Conservation (phyloP, 2,329 filamentous ascomycete genomes). For the Calonectria pauciramosa region DNA sequence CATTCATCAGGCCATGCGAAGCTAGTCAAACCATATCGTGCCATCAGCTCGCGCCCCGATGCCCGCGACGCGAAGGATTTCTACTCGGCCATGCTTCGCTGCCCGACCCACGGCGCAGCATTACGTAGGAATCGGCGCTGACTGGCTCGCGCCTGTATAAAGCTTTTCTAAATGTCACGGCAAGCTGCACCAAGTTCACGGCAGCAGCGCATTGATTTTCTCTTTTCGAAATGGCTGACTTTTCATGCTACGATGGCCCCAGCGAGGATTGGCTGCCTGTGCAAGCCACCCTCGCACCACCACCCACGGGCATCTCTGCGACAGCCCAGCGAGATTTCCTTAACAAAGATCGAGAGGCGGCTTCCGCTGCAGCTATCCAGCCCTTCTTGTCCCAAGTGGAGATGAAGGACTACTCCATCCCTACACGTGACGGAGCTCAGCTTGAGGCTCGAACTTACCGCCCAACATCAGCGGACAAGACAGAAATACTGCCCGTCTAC, state of each 20-base stretch:
- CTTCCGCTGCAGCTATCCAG: background rate
- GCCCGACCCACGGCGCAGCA: background rate
- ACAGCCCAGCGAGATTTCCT: background rate
- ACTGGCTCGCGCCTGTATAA: background rate
- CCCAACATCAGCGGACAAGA: background rate
- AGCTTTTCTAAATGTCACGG: background rate
- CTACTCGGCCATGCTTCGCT: background rate
- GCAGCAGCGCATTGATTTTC: background rate
- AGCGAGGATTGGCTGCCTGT: background rate
- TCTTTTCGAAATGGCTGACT: background rate
- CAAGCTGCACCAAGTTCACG: no score
- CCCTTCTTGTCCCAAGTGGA: background rate
- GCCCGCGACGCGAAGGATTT: background rate
- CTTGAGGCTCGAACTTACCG: background rate
- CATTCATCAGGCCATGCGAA: background rate
- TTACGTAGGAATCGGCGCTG: background rate
- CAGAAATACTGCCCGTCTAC: background rate
- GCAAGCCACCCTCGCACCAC: background rate
- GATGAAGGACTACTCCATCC: background rate
- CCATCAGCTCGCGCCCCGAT: background rate
- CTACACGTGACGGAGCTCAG: background rate
- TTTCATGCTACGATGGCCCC: background rate
- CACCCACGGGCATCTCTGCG: background rate
- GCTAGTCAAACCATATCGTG: background rate
- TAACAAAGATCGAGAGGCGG: constrained; percentile 1